Percentiles rank a stretch among this genome's conserved stretches.
Conservation (phyloP, 306 rosid species). For the Inga laurina region DNA sequence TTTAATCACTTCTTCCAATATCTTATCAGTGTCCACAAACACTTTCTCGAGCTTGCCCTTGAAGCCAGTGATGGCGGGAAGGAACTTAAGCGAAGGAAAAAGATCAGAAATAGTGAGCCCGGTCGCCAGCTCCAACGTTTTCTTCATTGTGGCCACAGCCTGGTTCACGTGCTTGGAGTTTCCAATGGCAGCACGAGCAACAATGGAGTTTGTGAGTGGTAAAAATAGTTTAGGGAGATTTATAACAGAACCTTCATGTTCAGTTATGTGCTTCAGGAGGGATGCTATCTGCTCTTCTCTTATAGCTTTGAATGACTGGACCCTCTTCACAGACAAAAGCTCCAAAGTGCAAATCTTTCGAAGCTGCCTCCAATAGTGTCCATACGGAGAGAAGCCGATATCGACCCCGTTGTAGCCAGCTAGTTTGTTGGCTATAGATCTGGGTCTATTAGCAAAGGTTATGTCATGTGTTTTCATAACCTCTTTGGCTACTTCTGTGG, state of each 20-base stretch:
- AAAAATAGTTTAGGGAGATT: slow-evolving; percentile 2
- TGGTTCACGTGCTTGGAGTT: background rate
- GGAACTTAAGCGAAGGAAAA: slow-evolving; percentile 19
- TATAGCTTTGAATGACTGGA: too few relatives aligned
- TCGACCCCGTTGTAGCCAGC: too few relatives aligned
- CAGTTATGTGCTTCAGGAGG: too few relatives aligned
- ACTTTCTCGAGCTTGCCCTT: background rate
- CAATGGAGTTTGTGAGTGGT: background rate
- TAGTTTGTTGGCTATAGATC: too few relatives aligned
- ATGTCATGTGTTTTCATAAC: background rate
- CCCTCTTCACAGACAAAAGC: too few relatives aligned
- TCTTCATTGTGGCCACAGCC: background rate
- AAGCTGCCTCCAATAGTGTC: too few relatives aligned
- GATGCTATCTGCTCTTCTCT: too few relatives aligned
- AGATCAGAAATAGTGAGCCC: slow-evolving; percentile 21
- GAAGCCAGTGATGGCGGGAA: slow-evolving; percentile 15
- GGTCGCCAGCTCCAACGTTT: background rate
- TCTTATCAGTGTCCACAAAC: too few relatives aligned
- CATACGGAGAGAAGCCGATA: too few relatives aligned
- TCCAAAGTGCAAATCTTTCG: too few relatives aligned
- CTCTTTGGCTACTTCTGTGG: background rate
- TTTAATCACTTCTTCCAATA: too few relatives aligned
- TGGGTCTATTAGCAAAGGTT: too few relatives aligned
- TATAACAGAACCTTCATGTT: slow-evolving; percentile 16
- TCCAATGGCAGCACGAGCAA: slow-evolving; percentile 15